phyloP scores from a whole-genome alignment of 2,329 filamentous ascomycete species.

The Alternaria burnsii region DNA sequence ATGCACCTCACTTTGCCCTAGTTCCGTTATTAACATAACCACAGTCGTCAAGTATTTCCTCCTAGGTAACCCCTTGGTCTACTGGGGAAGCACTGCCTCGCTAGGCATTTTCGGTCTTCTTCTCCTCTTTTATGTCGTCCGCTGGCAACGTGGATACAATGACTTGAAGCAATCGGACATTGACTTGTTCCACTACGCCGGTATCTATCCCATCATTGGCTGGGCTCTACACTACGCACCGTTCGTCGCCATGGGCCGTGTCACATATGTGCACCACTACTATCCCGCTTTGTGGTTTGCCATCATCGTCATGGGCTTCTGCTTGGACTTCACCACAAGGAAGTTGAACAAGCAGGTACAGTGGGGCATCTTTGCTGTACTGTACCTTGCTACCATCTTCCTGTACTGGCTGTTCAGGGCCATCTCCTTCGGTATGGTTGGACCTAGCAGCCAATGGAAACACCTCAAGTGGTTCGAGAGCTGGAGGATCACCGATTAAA shows the following conservation, averaged over 20 bases:
- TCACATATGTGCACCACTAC: conserved; percentile 99
- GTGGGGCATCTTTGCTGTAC: conserved; percentile 72
- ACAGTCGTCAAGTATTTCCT: conserved; percentile 93
- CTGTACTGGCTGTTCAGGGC: conserved; percentile 91
- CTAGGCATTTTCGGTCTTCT: conserved; percentile 77
- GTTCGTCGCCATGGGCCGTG: conserved; percentile 96
- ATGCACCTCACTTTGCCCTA: neutral
- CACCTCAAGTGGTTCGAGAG: conserved; percentile 93
- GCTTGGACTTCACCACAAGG: conserved; percentile 81
- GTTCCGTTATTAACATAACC: conserved; percentile 20
- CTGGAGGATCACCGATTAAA: conserved; percentile 83
- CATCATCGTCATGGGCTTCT: conserved; percentile 87
- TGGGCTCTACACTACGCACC: conserved; percentile 98
- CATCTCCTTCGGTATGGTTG: conserved; percentile 96
- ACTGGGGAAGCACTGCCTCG: conserved; percentile 89
- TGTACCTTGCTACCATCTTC: conserved; percentile 79
- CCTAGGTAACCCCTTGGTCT: conserved; percentile 93
- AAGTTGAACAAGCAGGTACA: conserved; percentile 71
- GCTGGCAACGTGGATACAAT: conserved; percentile 93
- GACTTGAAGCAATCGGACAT: conserved; percentile 83
- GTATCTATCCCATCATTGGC: conserved; percentile 87
- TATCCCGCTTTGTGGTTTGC: conserved; percentile 98
- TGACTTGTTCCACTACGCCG: conserved; percentile 93
- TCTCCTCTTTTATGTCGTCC: conserved; percentile 83
- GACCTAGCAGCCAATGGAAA: conserved; percentile 80